Base-by-base conservation (phyloP, 768 basidiomycete genomes). In the Lactarius vividus region DNA sequence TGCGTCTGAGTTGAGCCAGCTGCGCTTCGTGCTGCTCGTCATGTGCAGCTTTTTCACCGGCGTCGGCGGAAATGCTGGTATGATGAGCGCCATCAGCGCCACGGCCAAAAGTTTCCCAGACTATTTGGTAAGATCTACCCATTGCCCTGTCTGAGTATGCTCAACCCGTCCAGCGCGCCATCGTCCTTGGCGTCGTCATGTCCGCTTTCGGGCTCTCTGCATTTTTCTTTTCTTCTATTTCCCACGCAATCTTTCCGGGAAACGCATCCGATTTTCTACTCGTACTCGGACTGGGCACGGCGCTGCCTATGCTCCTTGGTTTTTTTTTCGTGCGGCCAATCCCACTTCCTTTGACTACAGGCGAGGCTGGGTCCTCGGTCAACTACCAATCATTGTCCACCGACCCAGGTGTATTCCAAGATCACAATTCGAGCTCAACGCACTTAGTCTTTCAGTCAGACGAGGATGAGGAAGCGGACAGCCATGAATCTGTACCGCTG, bases 91-190 rank as follows among this genome's bases (percentile, higher is more conserved):
- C 0, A 79, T 95, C 26, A 97, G 96, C 72, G 80, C 90, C 2
- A 90, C 89, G 0, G 95, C 94, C 0, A 94, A 91, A 70, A 85
- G 86, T 23, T 95, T 94, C 70, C 86, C 91, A 0, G 87, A 92
- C 66, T 77, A 77, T 53, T 81, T 84, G 44, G 91, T 92, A 69
- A 64, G 88, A 77, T 10, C 49, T 59, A 18, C n/a, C 18, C 16
- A 10, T 15, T 40, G 7, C 31, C 35, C 7, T 15, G 29, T 37
- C 59, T n/a, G 28, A 20, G 37, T 8, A 53, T 10, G 23, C 37
- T n/a, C 40, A 56, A 61, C 44, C 62, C 37, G 16, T 58, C 31
- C 56, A 92, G 89, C 82, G 93, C n/a, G 93, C 88, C 13, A 86
- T 64, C 86, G 0, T 84, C 86, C 10, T 92, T 18, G 62, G 62